Conservation (phyloP, 805 yeast species). For the Yamadazyma paraphyllophila region DNA sequence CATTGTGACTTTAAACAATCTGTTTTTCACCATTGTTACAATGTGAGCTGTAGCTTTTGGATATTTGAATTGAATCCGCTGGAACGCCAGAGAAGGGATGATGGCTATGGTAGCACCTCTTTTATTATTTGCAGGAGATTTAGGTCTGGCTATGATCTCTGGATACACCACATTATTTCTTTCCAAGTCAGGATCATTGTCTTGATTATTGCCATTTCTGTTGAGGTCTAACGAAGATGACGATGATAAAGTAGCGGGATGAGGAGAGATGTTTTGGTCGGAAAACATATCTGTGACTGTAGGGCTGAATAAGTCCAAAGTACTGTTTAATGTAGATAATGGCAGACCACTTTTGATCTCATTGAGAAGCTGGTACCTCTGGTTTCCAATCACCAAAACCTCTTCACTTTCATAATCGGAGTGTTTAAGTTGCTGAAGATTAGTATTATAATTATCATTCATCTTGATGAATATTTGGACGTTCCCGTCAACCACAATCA, state of each 20-base stretch:
- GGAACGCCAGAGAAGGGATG: slow-evolving; percentile 83
- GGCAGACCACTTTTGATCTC: slow-evolving; percentile 84
- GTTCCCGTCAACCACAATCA: slow-evolving; percentile 89
- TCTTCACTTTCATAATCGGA: slow-evolving; percentile 39
- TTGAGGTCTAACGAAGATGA: slow-evolving; percentile 14
- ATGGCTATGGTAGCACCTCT: slow-evolving; percentile 80
- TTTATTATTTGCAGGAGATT: slow-evolving; percentile 14
- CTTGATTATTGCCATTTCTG: background rate
- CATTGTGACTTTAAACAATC: slow-evolving; percentile 86
- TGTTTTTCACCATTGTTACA: slow-evolving; percentile 84
- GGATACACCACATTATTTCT: slow-evolving; percentile 18
- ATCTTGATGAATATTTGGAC: slow-evolving; percentile 73
- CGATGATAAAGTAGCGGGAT: slow-evolving; percentile 7
- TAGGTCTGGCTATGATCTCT: slow-evolving; percentile 70
- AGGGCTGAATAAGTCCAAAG: slow-evolving; percentile 63
- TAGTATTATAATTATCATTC: slow-evolving; percentile 16
- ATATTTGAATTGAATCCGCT: slow-evolving; percentile 64
- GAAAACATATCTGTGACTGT: slow-evolving; percentile 1
- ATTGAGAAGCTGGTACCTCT: slow-evolving; percentile 70
- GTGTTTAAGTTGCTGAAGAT: slow-evolving; percentile 18
- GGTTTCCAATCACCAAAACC: slow-evolving; percentile 50
- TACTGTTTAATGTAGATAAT: slow-evolving; percentile 75
- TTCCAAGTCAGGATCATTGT: background rate
- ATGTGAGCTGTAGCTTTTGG: slow-evolving; percentile 93
- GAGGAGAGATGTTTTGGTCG: background rate